These are phyloP conservation scores for Bidens hawaiensis DNA, from an alignment of 140 eudicot species.

Conservation along the genomic window DNA sequence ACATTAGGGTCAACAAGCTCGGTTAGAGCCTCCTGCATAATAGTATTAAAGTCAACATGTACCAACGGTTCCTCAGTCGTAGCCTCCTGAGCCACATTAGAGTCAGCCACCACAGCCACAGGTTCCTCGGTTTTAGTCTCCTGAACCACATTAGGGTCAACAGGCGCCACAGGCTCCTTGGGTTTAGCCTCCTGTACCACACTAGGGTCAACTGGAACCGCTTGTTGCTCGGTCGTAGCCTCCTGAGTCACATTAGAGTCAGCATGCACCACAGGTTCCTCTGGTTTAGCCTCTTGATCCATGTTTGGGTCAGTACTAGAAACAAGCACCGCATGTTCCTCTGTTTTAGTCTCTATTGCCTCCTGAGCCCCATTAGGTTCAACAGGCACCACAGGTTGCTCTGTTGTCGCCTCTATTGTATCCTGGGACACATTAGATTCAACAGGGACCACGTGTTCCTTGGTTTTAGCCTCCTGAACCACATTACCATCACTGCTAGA, in stretches of 20 bases:
- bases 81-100: conserved; percentile 5
- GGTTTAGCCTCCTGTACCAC: not conserved
- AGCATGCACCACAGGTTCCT: conserved; percentile 2
- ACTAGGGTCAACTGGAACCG: not conserved
- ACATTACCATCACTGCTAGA: not conserved
- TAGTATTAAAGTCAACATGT: not conserved
- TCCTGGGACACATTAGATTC: not conserved
- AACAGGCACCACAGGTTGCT: conserved; percentile 8
- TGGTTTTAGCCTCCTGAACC: not conserved
- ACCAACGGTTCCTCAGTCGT: conserved; percentile 5
- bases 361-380: not conserved
- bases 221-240: conserved; percentile 17
- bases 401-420: not conserved
- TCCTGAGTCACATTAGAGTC: not conserved
- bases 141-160: too few species aligned
- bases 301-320: not conserved
- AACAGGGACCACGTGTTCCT: not conserved
- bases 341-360: not conserved
- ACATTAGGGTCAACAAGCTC: conserved; percentile 1
- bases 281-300: conserved; percentile 9
- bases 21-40: conserved; percentile 9
- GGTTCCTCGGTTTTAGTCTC: too few species aligned
- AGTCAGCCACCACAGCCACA: too few species aligned
- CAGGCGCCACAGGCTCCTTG: not conserved
- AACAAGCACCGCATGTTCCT: conserved; percentile 21